A percentile compares a stretch with the other conserved stretches of the same genome.
Evolutionary conservation across 805 yeast species (phyloP).

Genomic region (Zygosaccharomyces bisporus): DNA sequence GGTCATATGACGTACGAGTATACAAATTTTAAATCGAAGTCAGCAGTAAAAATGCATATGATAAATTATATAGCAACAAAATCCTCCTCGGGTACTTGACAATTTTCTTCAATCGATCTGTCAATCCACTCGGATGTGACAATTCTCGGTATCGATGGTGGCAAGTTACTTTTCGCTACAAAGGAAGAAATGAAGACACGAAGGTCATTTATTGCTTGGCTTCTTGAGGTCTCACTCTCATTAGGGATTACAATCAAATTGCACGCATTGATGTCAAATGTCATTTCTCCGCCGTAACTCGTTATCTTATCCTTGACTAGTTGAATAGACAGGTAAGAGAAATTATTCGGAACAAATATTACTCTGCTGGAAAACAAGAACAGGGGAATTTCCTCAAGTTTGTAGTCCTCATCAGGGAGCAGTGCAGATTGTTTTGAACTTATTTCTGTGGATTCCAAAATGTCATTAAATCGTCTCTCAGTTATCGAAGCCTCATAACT

Average conservation of each 20-base stretch:
- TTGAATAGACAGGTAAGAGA: not conserved
- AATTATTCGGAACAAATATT: constrained; percentile 33
- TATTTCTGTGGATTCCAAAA: constrained; percentile 12
- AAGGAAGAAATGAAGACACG: constrained; percentile 6
- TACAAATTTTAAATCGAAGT: not conserved
- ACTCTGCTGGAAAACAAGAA: constrained; percentile 38
- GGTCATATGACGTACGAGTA: constrained; percentile 3
- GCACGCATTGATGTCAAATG: constrained; percentile 30
- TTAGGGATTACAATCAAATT: constrained; percentile 41
- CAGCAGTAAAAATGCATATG: not conserved
- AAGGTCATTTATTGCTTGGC: constrained; percentile 2
- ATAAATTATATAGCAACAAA: constrained; percentile 12
- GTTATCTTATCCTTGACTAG: constrained; percentile 26
- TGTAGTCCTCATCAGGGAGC: constrained; percentile 8
- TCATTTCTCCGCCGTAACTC: constrained; percentile 44
- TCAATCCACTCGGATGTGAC: constrained; percentile 40
- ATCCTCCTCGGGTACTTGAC: constrained; percentile 36
- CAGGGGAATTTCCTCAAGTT: constrained; percentile 20
- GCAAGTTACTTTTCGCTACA: constrained; percentile 3
- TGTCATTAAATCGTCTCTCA: constrained; percentile 16
- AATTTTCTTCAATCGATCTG: constrained; percentile 32
- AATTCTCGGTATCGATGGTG: constrained; percentile 31
- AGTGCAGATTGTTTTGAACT: constrained; percentile 7
- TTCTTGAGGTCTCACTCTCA: constrained; percentile 5
- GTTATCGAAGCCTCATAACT: constrained; percentile 40